Percentiles rank a stretch among this genome's conserved stretches.
phyloP scores from a whole-genome alignment of 2,329 filamentous ascomycete genomes.

The Verticillium isaacii region DNA sequence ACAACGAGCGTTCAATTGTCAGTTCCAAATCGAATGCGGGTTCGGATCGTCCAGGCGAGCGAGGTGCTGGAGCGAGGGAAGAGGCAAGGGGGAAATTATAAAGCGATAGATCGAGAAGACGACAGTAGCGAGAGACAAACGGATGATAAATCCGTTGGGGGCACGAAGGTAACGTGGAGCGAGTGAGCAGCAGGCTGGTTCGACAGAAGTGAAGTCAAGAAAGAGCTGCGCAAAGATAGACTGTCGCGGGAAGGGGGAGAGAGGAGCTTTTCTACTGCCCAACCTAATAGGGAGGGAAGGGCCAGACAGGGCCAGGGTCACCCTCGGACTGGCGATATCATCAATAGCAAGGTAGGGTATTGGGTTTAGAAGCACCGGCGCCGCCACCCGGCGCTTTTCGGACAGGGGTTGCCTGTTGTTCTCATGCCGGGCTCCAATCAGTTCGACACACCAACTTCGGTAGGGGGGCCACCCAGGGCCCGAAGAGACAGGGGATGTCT shows the following conservation, averaged over 20 bases:
- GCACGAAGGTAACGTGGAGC: not conserved
- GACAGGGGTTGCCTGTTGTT: conserved; percentile 1
- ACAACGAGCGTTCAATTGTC: not conserved
- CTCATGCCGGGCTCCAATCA: conserved; percentile 8
- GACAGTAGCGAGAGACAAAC: conserved; percentile 7
- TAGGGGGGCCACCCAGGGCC: not conserved
- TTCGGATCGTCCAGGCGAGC: not conserved
- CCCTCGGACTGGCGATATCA: not conserved
- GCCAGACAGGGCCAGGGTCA: not conserved
- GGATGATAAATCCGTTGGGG: not conserved
- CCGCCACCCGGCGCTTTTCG: conserved; percentile 14
- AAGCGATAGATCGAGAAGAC: not conserved
- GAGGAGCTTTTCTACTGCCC: conserved; percentile 3
- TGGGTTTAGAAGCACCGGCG: conserved; percentile 11
- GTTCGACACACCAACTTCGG: conserved; percentile 1
- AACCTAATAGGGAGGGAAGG: not conserved
- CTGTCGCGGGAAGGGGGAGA: conserved; percentile 1
- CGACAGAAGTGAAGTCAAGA: not conserved
- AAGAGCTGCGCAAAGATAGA: not conserved
- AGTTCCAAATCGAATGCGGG: not conserved
- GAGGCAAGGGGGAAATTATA: not conserved
- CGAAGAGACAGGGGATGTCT: not conserved
- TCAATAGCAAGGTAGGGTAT: not conserved
- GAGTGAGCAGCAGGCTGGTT: not conserved
- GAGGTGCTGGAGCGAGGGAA: not conserved